Percentiles rank a stretch among this genome's conserved stretches.
Evolutionary conservation across 129 eudicot genomes (phyloP).

Genomic region (Lactuca sativa): DNA sequence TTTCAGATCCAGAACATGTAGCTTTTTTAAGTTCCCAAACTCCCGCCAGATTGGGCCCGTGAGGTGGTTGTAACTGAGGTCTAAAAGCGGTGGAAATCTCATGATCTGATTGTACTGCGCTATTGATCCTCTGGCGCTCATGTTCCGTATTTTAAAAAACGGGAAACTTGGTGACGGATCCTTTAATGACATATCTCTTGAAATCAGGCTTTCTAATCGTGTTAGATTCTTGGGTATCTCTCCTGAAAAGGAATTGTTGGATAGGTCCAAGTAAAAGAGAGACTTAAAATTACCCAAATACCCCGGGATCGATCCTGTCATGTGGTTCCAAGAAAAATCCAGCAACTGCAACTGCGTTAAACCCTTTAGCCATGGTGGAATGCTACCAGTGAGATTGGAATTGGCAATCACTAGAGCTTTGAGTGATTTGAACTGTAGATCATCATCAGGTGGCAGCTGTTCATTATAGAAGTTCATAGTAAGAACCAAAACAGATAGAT

Average conservation of each 20-base stretch:
- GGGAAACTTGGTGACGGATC: conserved; percentile 45
- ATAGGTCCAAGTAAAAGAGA: conserved; percentile 51
- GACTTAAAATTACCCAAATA: conserved; percentile 40
- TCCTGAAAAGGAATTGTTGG: conserved; percentile 48
- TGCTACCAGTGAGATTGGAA: conserved; percentile 50
- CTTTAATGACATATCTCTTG: conserved; percentile 25
- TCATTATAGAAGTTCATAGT: conserved; percentile 47
- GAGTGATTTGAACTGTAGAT: conserved; percentile 35
- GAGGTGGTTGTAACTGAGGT: conserved; percentile 46
- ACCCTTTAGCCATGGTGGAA: conserved; percentile 52
- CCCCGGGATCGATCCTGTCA: conserved; percentile 42
- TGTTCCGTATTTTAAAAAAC: conserved; percentile 36
- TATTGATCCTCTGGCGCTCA: conserved; percentile 14
- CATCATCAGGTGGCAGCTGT: conserved; percentile 38
- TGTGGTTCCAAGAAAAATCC: conserved; percentile 57
- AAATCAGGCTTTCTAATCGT: conserved; percentile 32
- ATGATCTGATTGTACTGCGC: conserved; percentile 40
- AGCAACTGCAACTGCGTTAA: conserved; percentile 39
- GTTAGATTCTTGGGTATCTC: conserved; percentile 47
- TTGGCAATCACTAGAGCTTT: conserved; percentile 48
- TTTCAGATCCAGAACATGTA: conserved; percentile 48
- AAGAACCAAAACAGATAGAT: conserved; percentile 47
- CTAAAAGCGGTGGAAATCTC: conserved; percentile 51
- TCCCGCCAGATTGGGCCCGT: conserved; percentile 56
- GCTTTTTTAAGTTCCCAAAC: conserved; percentile 46